Conservation (phyloP, 2,329 filamentous ascomycete genomes). For the Penicillium brevicompactum region DNA sequence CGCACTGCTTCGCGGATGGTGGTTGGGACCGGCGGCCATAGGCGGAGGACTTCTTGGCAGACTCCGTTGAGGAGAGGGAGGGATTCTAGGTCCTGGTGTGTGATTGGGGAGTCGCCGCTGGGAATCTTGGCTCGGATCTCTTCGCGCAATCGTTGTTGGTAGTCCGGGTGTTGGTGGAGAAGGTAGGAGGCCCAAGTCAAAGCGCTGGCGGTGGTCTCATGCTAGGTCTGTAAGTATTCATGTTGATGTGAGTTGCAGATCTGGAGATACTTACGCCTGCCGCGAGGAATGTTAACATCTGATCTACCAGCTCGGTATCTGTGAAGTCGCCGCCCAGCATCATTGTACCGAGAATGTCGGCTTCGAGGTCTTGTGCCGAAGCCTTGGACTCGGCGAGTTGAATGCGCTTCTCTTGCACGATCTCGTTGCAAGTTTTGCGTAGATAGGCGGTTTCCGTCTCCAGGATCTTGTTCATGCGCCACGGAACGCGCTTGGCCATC, state of each 20-base stretch:
- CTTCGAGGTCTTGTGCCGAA: slow-evolving; percentile 41
- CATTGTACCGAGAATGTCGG: slow-evolving; percentile 43
- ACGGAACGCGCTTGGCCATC: slow-evolving; percentile 52
- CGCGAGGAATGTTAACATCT: slow-evolving; percentile 47
- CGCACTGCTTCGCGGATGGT: slow-evolving; percentile 44
- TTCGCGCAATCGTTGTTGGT: slow-evolving; percentile 52
- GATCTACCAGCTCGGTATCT: slow-evolving; percentile 44
- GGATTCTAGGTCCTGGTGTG: slow-evolving; percentile 57
- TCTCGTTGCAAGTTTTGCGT: slow-evolving; percentile 36
- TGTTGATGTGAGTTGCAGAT: no score
- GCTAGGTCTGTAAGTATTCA: slow-evolving; percentile 29
- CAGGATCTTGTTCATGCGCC: slow-evolving; percentile 35
- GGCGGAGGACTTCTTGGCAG: slow-evolving; percentile 68
- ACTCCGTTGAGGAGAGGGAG: slow-evolving; percentile 79
- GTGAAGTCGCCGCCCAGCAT: slow-evolving; percentile 42
- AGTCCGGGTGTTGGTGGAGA: slow-evolving; percentile 52
- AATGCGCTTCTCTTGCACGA: slow-evolving; percentile 36
- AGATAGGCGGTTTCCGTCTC: slow-evolving; percentile 34
- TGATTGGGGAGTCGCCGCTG: slow-evolving; percentile 32
- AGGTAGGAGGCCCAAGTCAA: slow-evolving; percentile 58
- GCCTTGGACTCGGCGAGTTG: slow-evolving; percentile 32
- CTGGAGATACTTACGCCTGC: slow-evolving; percentile 32
- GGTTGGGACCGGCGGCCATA: slow-evolving; percentile 44
- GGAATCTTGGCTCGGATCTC: slow-evolving; percentile 54
- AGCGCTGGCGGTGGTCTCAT: slow-evolving; percentile 60